Evolutionary conservation across 139 green algal genomes (phyloP).

Genomic region (Closterium sp.): DNA sequence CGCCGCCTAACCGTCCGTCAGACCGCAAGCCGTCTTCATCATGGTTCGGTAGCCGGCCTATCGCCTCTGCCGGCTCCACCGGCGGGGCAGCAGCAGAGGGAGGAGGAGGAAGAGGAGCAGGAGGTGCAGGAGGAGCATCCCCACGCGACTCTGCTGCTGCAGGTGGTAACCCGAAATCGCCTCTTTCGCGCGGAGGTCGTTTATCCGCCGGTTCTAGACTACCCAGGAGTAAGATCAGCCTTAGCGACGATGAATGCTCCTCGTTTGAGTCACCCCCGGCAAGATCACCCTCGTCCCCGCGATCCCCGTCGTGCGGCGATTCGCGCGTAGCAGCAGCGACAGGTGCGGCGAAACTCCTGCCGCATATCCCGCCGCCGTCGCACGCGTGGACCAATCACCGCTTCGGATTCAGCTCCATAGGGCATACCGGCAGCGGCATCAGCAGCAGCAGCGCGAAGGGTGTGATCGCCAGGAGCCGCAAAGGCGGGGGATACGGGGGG

Average conservation of each 20-base stretch:
- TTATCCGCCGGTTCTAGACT: not conserved
- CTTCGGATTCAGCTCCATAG: not conserved
- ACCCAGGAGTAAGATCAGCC: not conserved
- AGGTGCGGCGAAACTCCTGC: not conserved
- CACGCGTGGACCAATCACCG: not conserved
- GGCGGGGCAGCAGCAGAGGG: not conserved
- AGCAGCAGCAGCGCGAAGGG: not conserved
- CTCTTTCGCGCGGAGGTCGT: not conserved
- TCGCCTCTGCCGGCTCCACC: too few relatives aligned
- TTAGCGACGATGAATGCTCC: not conserved
- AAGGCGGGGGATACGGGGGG: not conserved
- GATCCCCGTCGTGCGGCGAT: not conserved
- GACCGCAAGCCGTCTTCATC: not conserved
- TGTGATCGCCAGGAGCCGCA: not conserved
- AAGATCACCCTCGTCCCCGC: not conserved
- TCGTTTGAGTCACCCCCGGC: not conserved
- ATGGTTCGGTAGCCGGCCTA: not conserved
- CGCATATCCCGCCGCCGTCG: not conserved
- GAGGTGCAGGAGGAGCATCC: too few relatives aligned
- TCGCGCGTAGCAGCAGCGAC: too few relatives aligned
- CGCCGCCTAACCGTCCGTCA: not conserved
- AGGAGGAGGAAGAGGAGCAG: not conserved
- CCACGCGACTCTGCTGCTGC: not conserved
- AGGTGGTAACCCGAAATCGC: not conserved
- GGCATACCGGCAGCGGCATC: not conserved